A percentile compares a stretch with the other conserved stretches of the same genome.
Conservation (phyloP, 2,329 filamentous ascomycete species). For the Exophiala bonariae region DNA sequence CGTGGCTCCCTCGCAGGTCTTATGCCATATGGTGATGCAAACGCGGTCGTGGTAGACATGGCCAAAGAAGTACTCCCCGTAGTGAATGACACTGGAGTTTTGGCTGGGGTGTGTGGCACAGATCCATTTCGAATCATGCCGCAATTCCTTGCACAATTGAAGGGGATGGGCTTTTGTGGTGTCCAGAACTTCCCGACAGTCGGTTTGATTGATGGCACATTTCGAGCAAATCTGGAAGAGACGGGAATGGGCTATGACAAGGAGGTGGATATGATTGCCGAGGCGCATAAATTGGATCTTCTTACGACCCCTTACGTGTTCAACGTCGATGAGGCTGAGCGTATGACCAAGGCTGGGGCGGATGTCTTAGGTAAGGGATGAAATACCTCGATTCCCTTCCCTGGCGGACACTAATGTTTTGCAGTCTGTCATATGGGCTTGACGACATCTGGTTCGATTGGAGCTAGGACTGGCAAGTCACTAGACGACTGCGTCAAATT, state of each 20-base stretch:
- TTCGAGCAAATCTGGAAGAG: constrained; percentile 68
- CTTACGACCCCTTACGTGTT: constrained; percentile 73
- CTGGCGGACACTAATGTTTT: neutral
- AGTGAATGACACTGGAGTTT: constrained; percentile 57
- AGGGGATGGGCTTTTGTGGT: constrained; percentile 64
- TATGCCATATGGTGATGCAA: constrained; percentile 72
- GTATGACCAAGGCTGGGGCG: constrained; percentile 65
- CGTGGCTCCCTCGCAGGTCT: constrained; percentile 67
- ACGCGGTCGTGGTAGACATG: constrained; percentile 70
- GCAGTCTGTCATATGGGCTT: constrained; percentile 67
- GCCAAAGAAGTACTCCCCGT: constrained; percentile 67
- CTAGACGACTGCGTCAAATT: constrained; percentile 64
- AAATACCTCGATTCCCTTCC: neutral
- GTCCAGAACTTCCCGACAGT: constrained; percentile 71
- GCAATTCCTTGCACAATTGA: constrained; percentile 60
- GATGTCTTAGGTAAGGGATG: constrained; percentile 51
- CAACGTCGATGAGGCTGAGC: constrained; percentile 58
- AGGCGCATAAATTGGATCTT: constrained; percentile 60
- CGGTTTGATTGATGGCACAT: constrained; percentile 67
- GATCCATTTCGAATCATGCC: constrained; percentile 68
- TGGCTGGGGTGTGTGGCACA: constrained; percentile 70
- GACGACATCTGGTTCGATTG: constrained; percentile 65
- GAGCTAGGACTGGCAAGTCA: constrained; percentile 60
- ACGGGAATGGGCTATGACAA: constrained; percentile 68
- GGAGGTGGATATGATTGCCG: constrained; percentile 66